These are phyloP conservation scores for Tylopilus cervinicoccineus DNA, from an alignment of 768 basidiomycete genomes.

Conservation along the genomic window DNA sequence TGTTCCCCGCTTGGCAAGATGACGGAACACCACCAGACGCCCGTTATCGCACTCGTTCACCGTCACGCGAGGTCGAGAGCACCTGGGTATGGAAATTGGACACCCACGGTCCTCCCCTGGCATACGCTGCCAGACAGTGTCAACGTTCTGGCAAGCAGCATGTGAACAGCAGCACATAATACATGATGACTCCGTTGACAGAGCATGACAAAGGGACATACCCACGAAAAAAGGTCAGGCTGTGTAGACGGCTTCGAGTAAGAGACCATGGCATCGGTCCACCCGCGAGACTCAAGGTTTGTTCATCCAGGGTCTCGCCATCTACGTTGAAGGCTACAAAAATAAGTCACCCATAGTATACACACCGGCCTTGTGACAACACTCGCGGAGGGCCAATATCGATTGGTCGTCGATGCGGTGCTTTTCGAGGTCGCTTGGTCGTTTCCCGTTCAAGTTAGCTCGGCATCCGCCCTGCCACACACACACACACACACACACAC, in stretches of 20 bases:
- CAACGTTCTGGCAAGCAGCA: neutral
- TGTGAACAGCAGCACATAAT: no score
- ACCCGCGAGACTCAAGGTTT: constrained; percentile 15
- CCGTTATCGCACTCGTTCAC: neutral
- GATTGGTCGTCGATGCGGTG: constrained; percentile 27
- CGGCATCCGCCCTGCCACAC: no score
- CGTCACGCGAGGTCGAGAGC: neutral
- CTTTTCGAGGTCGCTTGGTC: constrained; percentile 27
- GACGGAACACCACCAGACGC: neutral
- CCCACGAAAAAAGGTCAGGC: no score
- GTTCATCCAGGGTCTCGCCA: neutral
- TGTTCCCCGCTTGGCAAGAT: neutral
- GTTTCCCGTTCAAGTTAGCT: constrained; percentile 11
- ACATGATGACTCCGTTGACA: neutral
- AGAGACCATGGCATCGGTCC: no score
- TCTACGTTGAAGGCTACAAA: constrained; percentile 13
- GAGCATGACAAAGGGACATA: no score
- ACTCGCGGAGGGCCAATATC: constrained; percentile 12
- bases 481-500: no score
- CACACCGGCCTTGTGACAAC: neutral
- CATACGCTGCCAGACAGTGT: neutral
- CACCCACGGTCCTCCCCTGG: constrained; percentile 7
- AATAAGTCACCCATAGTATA: constrained; percentile 18
- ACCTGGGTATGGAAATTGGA: constrained; percentile 5
- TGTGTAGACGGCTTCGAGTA: no score